Percentiles rank a stretch among this genome's conserved stretches.
These are phyloP conservation scores for Beauveria asiatica DNA, from an alignment of 2,329 filamentous ascomycete species.

Conservation along the genomic window DNA sequence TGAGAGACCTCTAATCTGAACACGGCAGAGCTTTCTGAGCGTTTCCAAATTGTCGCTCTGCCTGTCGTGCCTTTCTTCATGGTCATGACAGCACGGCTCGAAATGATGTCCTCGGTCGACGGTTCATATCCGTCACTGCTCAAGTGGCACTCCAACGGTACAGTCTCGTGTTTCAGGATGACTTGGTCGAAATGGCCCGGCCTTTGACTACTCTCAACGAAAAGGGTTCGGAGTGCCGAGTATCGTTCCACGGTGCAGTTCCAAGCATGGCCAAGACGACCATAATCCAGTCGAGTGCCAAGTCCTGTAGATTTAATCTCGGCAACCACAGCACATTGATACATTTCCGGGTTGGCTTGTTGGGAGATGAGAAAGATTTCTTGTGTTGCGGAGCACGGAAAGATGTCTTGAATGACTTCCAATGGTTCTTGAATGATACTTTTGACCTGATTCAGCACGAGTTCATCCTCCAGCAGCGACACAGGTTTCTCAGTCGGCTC, in stretches of 20 bases:
- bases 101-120: not conserved
- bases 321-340: not conserved
- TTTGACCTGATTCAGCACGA: not conserved
- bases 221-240: constrained; percentile 1
- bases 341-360: not conserved
- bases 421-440: not conserved
- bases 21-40: not conserved
- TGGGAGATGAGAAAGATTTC: not conserved
- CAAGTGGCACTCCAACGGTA: not conserved
- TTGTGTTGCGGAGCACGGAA: not conserved
- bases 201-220: constrained; percentile 6
- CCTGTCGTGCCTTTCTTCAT: not conserved
- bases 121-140: not conserved
- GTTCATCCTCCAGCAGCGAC: not conserved
- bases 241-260: not conserved
- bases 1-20: constrained; percentile 11
- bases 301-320: not conserved
- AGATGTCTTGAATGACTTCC: not conserved
- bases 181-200: constrained; percentile 9
- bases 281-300: not conserved
- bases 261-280: not conserved
- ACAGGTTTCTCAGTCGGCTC: not conserved
- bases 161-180: not conserved
- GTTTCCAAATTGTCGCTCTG: not conserved
- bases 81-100: not conserved